Evolutionary conservation across 768 basidiomycete genomes (phyloP).

Genomic region (Auriculariales sp.): DNA sequence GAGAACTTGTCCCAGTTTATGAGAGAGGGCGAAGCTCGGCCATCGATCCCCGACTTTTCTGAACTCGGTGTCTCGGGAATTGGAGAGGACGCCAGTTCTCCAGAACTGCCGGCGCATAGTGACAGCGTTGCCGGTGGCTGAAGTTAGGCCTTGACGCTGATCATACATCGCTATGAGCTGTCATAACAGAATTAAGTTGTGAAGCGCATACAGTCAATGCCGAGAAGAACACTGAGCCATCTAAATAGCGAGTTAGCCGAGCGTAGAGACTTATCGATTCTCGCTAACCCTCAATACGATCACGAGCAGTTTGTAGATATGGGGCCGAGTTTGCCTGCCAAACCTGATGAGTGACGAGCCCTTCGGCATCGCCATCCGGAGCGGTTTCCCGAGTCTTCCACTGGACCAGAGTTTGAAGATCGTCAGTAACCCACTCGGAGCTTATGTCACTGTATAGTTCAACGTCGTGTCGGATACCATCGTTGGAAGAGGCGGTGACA

Average conservation of each 20-base stretch:
- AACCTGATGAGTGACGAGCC: background rate
- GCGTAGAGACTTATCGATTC: background rate
- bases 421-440: constrained; percentile 14
- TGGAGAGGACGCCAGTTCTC: background rate
- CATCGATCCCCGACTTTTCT: background rate
- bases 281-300: background rate
- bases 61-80: background rate
- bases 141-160: background rate
- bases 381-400: too few relatives aligned
- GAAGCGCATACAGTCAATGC: background rate
- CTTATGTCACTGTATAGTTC: constrained; percentile 48
- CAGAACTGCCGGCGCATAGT: background rate
- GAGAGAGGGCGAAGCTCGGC: constrained; percentile 1
- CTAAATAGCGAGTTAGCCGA: background rate
- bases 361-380: background rate
- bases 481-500: constrained; percentile 31
- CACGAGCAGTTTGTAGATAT: background rate
- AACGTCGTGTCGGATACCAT: constrained; percentile 33
- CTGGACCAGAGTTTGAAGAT: background rate
- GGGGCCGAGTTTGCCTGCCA: background rate
- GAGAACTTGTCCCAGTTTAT: background rate
- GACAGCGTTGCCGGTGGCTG: background rate
- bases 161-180: background rate
- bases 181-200: background rate
- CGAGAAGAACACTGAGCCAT: background rate